Conservation (phyloP, 495 filamentous ascomycete species). For the Cercophora newfieldiana region DNA sequence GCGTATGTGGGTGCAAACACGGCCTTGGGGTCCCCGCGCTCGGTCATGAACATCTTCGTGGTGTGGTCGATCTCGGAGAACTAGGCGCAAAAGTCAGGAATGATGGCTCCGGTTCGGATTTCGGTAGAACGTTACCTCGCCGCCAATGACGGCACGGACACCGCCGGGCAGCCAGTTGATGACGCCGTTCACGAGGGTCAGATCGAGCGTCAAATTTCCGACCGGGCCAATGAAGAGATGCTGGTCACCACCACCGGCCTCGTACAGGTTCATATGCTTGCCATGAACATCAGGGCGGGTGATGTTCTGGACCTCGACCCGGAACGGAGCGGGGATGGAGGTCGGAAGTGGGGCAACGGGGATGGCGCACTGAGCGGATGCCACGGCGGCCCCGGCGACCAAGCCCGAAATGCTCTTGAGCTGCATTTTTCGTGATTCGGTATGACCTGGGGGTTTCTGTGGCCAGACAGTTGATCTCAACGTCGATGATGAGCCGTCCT, state of each 20-base stretch:
- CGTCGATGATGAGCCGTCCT: background rate
- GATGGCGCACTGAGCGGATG: slow-evolving; percentile 42
- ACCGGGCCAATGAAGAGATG: slow-evolving; percentile 52
- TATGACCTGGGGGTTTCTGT: background rate
- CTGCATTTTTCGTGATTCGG: slow-evolving; percentile 16
- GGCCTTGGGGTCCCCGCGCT: background rate
- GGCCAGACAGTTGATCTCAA: background rate
- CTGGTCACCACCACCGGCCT: slow-evolving; percentile 50
- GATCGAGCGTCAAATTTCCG: slow-evolving; percentile 45
- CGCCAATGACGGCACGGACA: slow-evolving; percentile 47
- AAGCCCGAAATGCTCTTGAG: slow-evolving; percentile 26
- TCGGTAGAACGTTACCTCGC: slow-evolving; percentile 51
- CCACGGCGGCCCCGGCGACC: slow-evolving; percentile 29
- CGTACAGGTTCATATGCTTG: slow-evolving; percentile 51
- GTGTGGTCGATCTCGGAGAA: background rate
- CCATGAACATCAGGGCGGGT: slow-evolving; percentile 51
- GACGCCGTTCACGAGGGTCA: slow-evolving; percentile 48
- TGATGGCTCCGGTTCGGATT: background rate
- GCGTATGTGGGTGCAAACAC: background rate
- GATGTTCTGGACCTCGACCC: slow-evolving; percentile 51
- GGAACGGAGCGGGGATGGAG: slow-evolving; percentile 45
- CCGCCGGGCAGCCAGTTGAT: slow-evolving; percentile 32
- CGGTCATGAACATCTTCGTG: background rate
- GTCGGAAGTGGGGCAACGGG: slow-evolving; percentile 37
- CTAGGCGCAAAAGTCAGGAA: background rate